phyloP scores from a whole-genome alignment of 129 eudicot genomes.

The Artemisia annua region DNA sequence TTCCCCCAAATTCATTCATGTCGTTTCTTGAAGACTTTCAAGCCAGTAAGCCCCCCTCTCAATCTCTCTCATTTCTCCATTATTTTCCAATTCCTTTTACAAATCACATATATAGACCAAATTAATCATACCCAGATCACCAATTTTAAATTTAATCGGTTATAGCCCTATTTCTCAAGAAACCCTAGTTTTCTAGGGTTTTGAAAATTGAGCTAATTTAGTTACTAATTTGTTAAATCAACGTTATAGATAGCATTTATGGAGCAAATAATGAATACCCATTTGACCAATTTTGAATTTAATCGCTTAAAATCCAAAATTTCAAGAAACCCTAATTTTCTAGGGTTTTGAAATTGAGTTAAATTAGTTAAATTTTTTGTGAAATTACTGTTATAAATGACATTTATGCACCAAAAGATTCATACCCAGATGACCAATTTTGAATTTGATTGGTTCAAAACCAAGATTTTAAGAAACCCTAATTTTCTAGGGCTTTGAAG shows the following conservation, averaged over 20 bases:
- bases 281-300: not conserved
- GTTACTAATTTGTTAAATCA: not conserved
- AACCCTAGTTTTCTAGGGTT: slow-evolving; percentile 35
- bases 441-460: not conserved
- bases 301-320: not conserved
- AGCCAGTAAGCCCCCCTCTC: slow-evolving; percentile 52
- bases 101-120: not conserved
- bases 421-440: not conserved
- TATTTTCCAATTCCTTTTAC: not conserved
- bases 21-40: slow-evolving; percentile 84
- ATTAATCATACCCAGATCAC: not conserved
- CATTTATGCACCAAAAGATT: not conserved
- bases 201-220: not conserved
- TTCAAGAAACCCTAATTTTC: slow-evolving; percentile 25
- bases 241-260: not conserved
- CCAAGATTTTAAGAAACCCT: slow-evolving; percentile 18
- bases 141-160: slow-evolving; percentile 5
- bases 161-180: not conserved
- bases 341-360: slow-evolving; percentile 21
- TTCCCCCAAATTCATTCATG: slow-evolving; percentile 35
- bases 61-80: not conserved
- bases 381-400: not conserved
- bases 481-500: slow-evolving; percentile 24
- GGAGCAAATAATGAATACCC: not conserved
- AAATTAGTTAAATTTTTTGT: not conserved